Percentiles rank a stretch among this genome's conserved stretches.
Conservation (phyloP, 805 yeast genomes). For the Wickerhamiella azyma region DNA sequence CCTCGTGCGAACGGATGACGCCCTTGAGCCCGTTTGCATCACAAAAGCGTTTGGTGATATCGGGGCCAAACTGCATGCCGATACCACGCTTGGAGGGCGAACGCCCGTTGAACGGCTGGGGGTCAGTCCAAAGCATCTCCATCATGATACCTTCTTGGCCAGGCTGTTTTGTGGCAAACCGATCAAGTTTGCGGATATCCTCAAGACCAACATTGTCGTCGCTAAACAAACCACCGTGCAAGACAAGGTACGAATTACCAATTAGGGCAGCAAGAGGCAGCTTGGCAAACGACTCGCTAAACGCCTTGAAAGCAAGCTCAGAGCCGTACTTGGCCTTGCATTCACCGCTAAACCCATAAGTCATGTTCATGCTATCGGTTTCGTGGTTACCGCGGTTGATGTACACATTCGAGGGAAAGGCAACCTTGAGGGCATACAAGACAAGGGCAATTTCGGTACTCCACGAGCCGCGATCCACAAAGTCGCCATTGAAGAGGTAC, state of each 20-base stretch:
- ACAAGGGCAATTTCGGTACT: slow-evolving; percentile 88
- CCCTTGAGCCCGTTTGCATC: slow-evolving; percentile 57
- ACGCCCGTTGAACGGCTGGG: slow-evolving; percentile 65
- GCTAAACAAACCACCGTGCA: slow-evolving; percentile 93
- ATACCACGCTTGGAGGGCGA: slow-evolving; percentile 87
- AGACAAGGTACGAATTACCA: slow-evolving; percentile 64
- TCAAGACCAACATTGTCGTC: slow-evolving; percentile 55
- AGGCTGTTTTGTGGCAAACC: slow-evolving; percentile 63
- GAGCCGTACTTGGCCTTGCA: slow-evolving; percentile 73
- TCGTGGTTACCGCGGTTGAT: slow-evolving; percentile 95
- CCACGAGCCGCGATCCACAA: slow-evolving; percentile 97
- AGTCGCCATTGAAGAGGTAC: slow-evolving; percentile 89
- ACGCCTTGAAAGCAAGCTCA: slow-evolving; percentile 64
- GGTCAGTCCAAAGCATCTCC: slow-evolving; percentile 97
- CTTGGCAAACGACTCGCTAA: slow-evolving; percentile 71
- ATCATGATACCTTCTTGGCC: slow-evolving; percentile 84
- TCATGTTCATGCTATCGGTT: slow-evolving; percentile 90
- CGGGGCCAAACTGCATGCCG: slow-evolving; percentile 95
- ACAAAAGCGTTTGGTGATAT: slow-evolving; percentile 71
- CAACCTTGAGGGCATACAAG: slow-evolving; percentile 60
- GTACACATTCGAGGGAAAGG: slow-evolving; percentile 56
- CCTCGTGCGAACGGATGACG: slow-evolving; percentile 89
- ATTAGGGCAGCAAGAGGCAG: slow-evolving; percentile 78
- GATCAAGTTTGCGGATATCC: slow-evolving; percentile 57
- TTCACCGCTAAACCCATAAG: slow-evolving; percentile 93